Base-by-base conservation (phyloP, 306 rosid genomes). In the Benincasa hispida region DNA sequence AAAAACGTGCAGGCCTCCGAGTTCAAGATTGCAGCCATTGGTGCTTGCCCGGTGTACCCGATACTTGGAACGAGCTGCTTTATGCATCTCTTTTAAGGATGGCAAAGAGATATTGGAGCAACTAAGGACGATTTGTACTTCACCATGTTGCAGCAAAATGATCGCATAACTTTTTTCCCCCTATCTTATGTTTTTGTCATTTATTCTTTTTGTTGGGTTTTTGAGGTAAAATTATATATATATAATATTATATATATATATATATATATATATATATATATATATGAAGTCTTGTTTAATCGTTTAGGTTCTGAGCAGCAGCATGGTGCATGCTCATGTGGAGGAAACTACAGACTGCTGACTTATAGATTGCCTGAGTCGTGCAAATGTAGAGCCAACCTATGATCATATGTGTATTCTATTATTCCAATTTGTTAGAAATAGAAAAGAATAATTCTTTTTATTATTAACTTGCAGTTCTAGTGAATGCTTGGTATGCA, bases 41-140 rank as follows among this genome's bases (percentile, higher is more conserved):
- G 90, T 88, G 92, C 74, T 69, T 88, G 81, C 90, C 92, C 13
- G 92, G 92, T 53, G 92, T 88, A 28, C 92, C 92, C 2, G 92
- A 88, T 79, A 84, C 90, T 22, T 88, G 92, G 92, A 88, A 86
- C 21, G 90, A 88, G 70, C 65, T 88, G 58, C 78, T 88, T 10
- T 84, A 84, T 24, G 97, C 74, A 57, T 81, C 88, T 56, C 54
- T 88, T 4, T 66, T 88, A 32, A 83, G 77, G 78, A 19, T 62
- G 25, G 79, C 85, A 41, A 62, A 65, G 63, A 87, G 72, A 27
- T 48, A 76, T 21, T 78, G 79, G 79, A 17, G 48, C 56, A 61
- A 62, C 22, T 85, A 78, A 82, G 9, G 42, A 75, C 18, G 15
- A 25, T 48, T 73, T 25, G 34, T 67, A 17, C 14, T n/a, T 15